These are phyloP conservation scores for Curvularia spicifera DNA, from an alignment of 2,329 filamentous ascomycete species.

Conservation along the genomic window DNA sequence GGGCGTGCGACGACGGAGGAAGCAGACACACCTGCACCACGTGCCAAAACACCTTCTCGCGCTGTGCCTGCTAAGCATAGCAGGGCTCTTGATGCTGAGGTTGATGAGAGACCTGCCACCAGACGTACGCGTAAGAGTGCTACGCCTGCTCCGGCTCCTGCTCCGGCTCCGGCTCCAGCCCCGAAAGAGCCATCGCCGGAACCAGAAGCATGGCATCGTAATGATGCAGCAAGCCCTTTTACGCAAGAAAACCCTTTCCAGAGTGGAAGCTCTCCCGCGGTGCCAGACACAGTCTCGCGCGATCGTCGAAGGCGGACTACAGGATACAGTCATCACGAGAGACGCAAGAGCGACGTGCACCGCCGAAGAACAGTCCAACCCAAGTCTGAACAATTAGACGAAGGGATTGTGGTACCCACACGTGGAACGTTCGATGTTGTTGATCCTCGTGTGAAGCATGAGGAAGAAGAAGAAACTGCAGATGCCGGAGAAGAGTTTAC, in stretches of 20 bases:
- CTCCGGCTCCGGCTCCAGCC: conserved; percentile 21
- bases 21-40: conserved; percentile 26
- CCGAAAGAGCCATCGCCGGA: conserved; percentile 53
- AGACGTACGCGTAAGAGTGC: conserved; percentile 50
- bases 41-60: conserved; percentile 45
- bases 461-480: conserved; percentile 52
- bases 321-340: conserved; percentile 50
- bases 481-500: conserved; percentile 92
- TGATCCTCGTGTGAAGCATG: conserved; percentile 53
- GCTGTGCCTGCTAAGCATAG: conserved; percentile 54
- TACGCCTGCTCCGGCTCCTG: conserved; percentile 42
- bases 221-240: conserved; percentile 70
- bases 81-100: conserved; percentile 46
- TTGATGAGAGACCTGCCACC: conserved; percentile 42
- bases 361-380: conserved; percentile 54
- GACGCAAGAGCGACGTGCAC: conserved; percentile 52
- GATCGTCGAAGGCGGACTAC: conserved; percentile 61
- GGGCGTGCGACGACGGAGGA: conserved; percentile 54
- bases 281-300: conserved; percentile 45
- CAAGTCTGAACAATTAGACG: conserved; percentile 56
- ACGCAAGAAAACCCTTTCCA: conserved; percentile 93
- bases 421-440: conserved; percentile 67
- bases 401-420: conserved; percentile 60
- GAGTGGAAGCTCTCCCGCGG: conserved; percentile 74
- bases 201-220: conserved; percentile 58